Evolutionary conservation across 257 asterid genomes (phyloP).

Genomic region (Echites panduratus): DNA sequence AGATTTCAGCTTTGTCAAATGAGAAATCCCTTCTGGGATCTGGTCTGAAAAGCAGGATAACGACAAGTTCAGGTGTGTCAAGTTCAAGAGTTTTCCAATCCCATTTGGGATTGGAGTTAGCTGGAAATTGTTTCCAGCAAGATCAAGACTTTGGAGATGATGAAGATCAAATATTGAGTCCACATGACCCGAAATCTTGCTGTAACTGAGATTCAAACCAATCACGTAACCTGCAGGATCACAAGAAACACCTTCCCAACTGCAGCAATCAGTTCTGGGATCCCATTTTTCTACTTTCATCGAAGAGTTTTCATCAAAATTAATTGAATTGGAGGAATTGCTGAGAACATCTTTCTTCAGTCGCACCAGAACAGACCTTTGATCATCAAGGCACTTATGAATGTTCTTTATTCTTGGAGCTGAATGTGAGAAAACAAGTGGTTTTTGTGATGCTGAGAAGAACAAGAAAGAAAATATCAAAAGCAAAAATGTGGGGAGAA

Average conservation of each 20-base stretch:
- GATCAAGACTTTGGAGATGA: slow-evolving; percentile 24
- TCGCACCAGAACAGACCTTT: slow-evolving; percentile 36
- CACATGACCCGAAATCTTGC: slow-evolving; percentile 10
- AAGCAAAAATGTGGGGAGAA: not conserved
- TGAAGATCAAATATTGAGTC: slow-evolving; percentile 14
- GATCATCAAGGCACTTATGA: slow-evolving; percentile 17
- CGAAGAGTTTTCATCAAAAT: not conserved
- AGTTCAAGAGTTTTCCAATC: slow-evolving; percentile 13
- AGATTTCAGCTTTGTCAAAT: slow-evolving; percentile 18
- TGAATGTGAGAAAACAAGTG: not conserved
- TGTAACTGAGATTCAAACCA: slow-evolving; percentile 13
- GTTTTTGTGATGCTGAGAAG: not conserved
- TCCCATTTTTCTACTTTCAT: slow-evolving; percentile 33
- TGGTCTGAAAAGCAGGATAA: slow-evolving; percentile 22
- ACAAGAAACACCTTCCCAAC: slow-evolving; percentile 35
- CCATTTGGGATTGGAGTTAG: slow-evolving; percentile 7
- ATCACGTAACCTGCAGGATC: slow-evolving; percentile 25
- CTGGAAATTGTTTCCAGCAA: slow-evolving; percentile 19
- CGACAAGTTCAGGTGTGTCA: slow-evolving; percentile 23
- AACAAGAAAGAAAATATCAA: not conserved
- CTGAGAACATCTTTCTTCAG: slow-evolving; percentile 27
- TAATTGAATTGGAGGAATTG: slow-evolving; percentile 11
- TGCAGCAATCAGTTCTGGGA: slow-evolving; percentile 23
- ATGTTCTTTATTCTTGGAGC: not conserved
- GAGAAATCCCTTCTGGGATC: slow-evolving; percentile 17